Base-by-base conservation (phyloP, 2,329 filamentous ascomycete species). In the Colletotrichum truncatum region DNA sequence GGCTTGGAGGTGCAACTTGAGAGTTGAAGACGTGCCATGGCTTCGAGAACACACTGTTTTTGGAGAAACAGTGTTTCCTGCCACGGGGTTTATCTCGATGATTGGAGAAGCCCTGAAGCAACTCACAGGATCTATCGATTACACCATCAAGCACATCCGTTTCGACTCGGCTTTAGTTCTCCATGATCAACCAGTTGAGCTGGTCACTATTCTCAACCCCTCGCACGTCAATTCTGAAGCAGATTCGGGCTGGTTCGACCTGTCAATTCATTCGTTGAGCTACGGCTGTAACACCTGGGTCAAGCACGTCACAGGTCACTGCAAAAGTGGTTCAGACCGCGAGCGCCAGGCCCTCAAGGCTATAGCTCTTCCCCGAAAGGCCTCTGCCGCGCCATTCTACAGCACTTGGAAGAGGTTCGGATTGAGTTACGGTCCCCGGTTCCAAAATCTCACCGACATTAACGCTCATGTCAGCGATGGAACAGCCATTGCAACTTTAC, bases 161-260 rank as follows among this genome's bases (percentile, higher is more conserved):
- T 66, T 76, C n/a, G 67, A 70, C 11, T 67, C 73, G 1, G 77
- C 76, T 4, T 59, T 81, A 11, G 69, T 78, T 0, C 30, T 81
- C 6, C 61, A 55, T n/a, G 71, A 67, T 2, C 58, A 64, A 9
- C 68, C 73, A 1, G 70, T 66, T 0, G 78, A 80, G 60, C 58
- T 79, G 1, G 64, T 77, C 23, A 77, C 77, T 0, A 73, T 70
- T 1, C 56, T 80, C 4, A 71, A 73, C 11, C 71, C 66, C 4
- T 52, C 68, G 0, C 68, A 64, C 1, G 68, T 75, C 0, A 76
- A 71, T 0, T 69, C 72, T 21, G 58, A 68, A 1, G 49, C 64
- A 3, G 71, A 76, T 0, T 72, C 70, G 9, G 34, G 64, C 1
- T 77, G 72, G 71, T 79, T 70, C 66, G 73, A 76, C 12, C 78